A percentile compares a stretch with the other conserved stretches of the same genome.
phyloP scores from a whole-genome alignment of 2,329 filamentous ascomycete genomes.

The Pseudovirgaria hyperparasitica region DNA sequence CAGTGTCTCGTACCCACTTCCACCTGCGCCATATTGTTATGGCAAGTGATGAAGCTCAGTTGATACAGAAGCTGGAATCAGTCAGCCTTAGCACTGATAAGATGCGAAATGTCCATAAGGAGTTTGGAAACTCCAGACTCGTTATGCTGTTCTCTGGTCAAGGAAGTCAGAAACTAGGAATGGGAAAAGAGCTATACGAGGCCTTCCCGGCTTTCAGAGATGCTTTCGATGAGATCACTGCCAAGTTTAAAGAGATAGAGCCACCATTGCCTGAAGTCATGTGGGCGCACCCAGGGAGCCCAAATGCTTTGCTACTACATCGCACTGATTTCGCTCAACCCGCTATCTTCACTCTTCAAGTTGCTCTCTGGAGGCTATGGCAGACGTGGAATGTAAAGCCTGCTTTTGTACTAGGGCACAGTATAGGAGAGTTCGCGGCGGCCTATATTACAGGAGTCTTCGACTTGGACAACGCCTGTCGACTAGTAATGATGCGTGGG shows the following conservation, averaged over 20 bases:
- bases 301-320: constrained; percentile 10
- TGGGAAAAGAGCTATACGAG: constrained; percentile 8
- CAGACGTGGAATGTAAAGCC: constrained; percentile 6
- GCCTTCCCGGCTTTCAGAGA: constrained; percentile 12
- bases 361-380: constrained; percentile 5
- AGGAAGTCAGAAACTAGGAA: constrained; percentile 6
- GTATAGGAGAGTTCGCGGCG: constrained; percentile 8
- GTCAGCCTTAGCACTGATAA: neutral
- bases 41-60: constrained; percentile 9
- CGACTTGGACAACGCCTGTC: constrained; percentile 4
- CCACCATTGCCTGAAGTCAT: neutral
- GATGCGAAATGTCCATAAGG: too few species aligned
- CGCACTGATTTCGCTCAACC: constrained; percentile 6
- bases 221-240: constrained; percentile 7
- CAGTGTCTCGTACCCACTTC: constrained; percentile 17
- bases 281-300: constrained; percentile 7
- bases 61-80: constrained; percentile 8
- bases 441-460: constrained; percentile 6
- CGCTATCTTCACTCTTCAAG: constrained; percentile 5
- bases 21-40: constrained; percentile 10
- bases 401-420: constrained; percentile 6
- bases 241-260: neutral
- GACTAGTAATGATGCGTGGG: constrained; percentile 5
- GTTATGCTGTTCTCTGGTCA: constrained; percentile 17
- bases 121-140: constrained; percentile 7